A percentile compares a stretch with the other conserved stretches of the same genome.
Conservation (phyloP, 1,284 basidiomycete species). For the Fomitopsis betulina region DNA sequence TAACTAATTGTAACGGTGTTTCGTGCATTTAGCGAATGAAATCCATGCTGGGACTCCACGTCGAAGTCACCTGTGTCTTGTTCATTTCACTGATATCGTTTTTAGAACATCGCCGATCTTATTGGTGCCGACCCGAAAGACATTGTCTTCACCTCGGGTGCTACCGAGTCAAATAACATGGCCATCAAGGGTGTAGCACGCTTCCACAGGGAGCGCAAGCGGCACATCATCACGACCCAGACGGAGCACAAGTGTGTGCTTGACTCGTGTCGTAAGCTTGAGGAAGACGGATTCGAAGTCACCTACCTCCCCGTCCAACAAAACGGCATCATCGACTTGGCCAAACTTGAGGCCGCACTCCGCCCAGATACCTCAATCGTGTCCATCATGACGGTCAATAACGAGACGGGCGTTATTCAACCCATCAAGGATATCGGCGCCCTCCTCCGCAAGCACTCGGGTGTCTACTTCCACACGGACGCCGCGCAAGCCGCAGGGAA, state of each 20-base stretch:
- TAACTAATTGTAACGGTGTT: too few relatives aligned
- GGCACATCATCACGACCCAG: slow-evolving; percentile 88
- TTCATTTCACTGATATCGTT: neutral
- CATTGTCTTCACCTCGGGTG: slow-evolving; percentile 96
- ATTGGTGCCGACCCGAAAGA: slow-evolving; percentile 96
- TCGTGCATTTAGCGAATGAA: too few relatives aligned
- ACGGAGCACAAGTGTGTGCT: slow-evolving; percentile 99
- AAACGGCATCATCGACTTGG: slow-evolving; percentile 71
- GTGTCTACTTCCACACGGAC: slow-evolving; percentile 96
- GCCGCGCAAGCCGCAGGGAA: slow-evolving; percentile 96
- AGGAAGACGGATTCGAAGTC: slow-evolving; percentile 96
- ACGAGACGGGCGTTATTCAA: slow-evolving; percentile 99
- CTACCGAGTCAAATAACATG: slow-evolving; percentile 99
- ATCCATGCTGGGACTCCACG: neutral
- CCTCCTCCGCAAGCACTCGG: slow-evolving; percentile 78
- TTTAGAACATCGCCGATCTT: slow-evolving; percentile 81
- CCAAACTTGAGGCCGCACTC: slow-evolving; percentile 32
- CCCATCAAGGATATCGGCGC: slow-evolving; percentile 94
- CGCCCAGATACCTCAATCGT: slow-evolving; percentile 31
- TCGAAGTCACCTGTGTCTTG: too few relatives aligned
- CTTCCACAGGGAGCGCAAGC: slow-evolving; percentile 89
- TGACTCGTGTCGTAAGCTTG: slow-evolving; percentile 93
- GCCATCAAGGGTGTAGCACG: slow-evolving; percentile 95
- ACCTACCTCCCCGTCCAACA: slow-evolving; percentile 93
- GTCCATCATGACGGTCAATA: slow-evolving; percentile 99